A percentile compares a stretch with the other conserved stretches of the same genome.
Conservation (phyloP, 768 basidiomycete species). For the Phlebiopsis gigantea region DNA sequence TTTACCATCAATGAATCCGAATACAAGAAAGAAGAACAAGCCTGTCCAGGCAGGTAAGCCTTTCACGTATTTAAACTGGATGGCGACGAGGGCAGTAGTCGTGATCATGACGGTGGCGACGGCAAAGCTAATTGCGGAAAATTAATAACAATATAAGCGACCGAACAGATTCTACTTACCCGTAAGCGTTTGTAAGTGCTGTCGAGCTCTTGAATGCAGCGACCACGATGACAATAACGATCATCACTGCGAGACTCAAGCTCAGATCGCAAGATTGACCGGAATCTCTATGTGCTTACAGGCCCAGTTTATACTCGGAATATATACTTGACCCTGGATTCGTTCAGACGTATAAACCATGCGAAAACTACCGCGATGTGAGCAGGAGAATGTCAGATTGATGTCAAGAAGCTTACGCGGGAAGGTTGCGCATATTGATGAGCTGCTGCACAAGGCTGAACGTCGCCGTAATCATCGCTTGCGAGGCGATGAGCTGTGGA, state of each 20-base stretch:
- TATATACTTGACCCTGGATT: conserved; percentile 61
- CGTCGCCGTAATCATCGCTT: conserved; percentile 66
- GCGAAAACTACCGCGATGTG: conserved; percentile 28
- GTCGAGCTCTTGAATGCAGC: conserved; percentile 49
- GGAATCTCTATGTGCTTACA: conserved; percentile 20
- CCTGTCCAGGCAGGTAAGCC: conserved; percentile 36
- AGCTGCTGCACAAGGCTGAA: conserved; percentile 62
- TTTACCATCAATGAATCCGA: conserved; percentile 61
- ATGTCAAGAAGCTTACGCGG: conserved; percentile 28
- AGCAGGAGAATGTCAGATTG: neutral
- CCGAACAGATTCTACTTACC: conserved; percentile 15
- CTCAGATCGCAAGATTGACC: neutral
- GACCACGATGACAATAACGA: conserved; percentile 47
- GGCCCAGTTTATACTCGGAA: conserved; percentile 57
- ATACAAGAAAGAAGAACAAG: conserved; percentile 43
- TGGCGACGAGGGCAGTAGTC: conserved; percentile 48
- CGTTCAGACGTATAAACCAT: conserved; percentile 59
- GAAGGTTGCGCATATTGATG: conserved; percentile 55
- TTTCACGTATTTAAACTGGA: conserved; percentile 58
- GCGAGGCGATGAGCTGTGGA: conserved; percentile 58
- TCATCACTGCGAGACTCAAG: conserved; percentile 31
- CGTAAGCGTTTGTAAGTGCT: conserved; percentile 52
- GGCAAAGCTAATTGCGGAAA: conserved; percentile 50
- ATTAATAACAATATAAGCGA: neutral
- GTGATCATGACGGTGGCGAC: conserved; percentile 64